Percentiles rank a stretch among this genome's conserved stretches.
Conservation (phyloP, 441 rosid genomes). For the Gossypium aridum region DNA sequence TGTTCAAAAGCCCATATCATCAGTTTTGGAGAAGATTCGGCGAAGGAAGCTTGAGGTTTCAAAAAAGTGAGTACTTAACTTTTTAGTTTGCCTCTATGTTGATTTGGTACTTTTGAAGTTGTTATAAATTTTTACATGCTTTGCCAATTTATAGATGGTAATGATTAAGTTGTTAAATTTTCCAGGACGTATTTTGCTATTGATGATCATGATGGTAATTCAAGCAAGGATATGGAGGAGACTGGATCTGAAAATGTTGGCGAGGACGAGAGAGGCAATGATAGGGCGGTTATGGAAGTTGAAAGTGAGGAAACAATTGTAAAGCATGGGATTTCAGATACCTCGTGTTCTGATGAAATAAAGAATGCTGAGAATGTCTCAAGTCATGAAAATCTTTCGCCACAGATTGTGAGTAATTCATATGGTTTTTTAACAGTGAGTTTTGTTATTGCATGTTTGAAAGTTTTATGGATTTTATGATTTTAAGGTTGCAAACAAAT, state of each 20-base stretch:
- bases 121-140: not conserved
- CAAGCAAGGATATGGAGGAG: conserved; percentile 24
- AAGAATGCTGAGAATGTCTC: conserved; percentile 21
- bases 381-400: conserved; percentile 14
- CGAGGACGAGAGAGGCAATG: conserved; percentile 11
- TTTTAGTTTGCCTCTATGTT: not conserved
- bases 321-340: conserved; percentile 20
- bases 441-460: not conserved
- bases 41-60: conserved; percentile 70
- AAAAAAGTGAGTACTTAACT: conserved; percentile 44
- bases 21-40: conserved; percentile 81
- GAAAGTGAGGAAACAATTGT: conserved; percentile 15
- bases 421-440: not conserved
- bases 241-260: conserved; percentile 18
- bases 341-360: conserved; percentile 11
- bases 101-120: not conserved
- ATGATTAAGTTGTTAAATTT: conserved; percentile 13
- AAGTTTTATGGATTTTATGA: not conserved
- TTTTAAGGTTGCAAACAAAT: not conserved
- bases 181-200: conserved; percentile 21
- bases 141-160: not conserved
- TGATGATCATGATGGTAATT: conserved; percentile 10
- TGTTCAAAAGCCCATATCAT: conserved; percentile 73
- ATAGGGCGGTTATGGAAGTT: conserved; percentile 18
- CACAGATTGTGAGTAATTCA: conserved; percentile 21